Percentiles rank a stretch among this genome's conserved stretches.
Evolutionary conservation across 2,329 filamentous ascomycete species (phyloP).

Genomic region (Sporothrix variecibatus): DNA sequence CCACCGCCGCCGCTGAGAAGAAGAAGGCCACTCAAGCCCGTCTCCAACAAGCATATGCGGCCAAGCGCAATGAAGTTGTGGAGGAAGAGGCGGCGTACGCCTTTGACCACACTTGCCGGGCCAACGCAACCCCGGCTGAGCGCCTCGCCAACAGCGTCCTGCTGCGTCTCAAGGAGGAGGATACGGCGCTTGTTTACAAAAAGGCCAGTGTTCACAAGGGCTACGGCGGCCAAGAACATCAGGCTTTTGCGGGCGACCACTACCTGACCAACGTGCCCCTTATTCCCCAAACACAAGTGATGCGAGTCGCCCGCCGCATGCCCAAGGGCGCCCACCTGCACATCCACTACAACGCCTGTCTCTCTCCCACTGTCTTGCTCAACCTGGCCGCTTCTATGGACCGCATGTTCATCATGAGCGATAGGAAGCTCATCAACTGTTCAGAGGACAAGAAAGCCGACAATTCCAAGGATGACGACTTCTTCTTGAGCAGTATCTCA

Average conservation of each 20-base stretch:
- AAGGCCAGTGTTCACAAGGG: slow-evolving; percentile 39
- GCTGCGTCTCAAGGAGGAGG: slow-evolving; percentile 41
- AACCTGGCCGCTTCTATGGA: slow-evolving; percentile 55
- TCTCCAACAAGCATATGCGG: slow-evolving; percentile 35
- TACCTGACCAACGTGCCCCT: slow-evolving; percentile 58
- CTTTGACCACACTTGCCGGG: slow-evolving; percentile 45
- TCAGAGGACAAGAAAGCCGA: slow-evolving; percentile 31
- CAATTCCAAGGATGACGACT: slow-evolving; percentile 37
- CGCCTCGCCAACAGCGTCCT: slow-evolving; percentile 44
- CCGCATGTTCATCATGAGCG: slow-evolving; percentile 71
- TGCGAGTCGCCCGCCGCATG: slow-evolving; percentile 57
- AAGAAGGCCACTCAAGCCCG: background rate
- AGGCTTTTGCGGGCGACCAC: slow-evolving; percentile 55
- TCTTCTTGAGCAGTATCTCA: slow-evolving; percentile 60
- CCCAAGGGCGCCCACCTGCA: slow-evolving; percentile 75
- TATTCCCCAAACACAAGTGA: slow-evolving; percentile 59
- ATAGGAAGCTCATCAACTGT: slow-evolving; percentile 48
- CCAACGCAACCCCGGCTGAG: slow-evolving; percentile 41
- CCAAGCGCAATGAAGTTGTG: slow-evolving; percentile 37
- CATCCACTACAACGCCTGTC: slow-evolving; percentile 76
- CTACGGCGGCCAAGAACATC: slow-evolving; percentile 48
- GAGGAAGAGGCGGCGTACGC: slow-evolving; percentile 41
- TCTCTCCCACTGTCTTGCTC: slow-evolving; percentile 62
- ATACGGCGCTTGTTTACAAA: slow-evolving; percentile 43
- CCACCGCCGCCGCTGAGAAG: background rate